Evolutionary conservation across 2,329 filamentous ascomycete species (phyloP), one percentile per base, ranked within the genome.

Genomic region (Epichloe bromicola): DNA sequence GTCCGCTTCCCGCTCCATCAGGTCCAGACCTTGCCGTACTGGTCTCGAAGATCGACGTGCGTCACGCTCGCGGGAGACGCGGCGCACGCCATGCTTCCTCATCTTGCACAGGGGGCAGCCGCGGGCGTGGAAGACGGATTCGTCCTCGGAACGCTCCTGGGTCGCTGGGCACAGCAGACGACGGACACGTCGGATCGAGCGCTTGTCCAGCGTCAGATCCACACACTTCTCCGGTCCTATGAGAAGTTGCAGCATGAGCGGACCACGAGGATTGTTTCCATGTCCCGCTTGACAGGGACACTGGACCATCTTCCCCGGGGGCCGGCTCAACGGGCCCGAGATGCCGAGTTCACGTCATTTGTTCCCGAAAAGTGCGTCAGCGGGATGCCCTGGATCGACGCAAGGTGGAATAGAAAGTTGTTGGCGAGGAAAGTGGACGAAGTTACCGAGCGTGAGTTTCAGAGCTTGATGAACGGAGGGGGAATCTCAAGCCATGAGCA

Each of bases 71-170:
- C 52, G 12, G 56, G 57, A 2, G 57, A 58, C 20, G 55, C 57
- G 3, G 54, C 54, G 1, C 57, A 59, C 51, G 53, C 60, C 4
- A 59, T 56, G 20, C 48, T 57, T 1, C 60, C 61, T 0, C 58
- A 61, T 44, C 57, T 61, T 19, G 58, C 54, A 3, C 61, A 63
- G 38, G 60, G 60, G 1, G 60, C 57, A 4, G 61, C 61, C 26
- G 57, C 58, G 53, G 57, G 56, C 3, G 54, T 59, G 37, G 59
- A 62, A 30, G 60, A 63, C 34, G 60, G 55, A 2, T 54, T 57
- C 14, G 46, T 60, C 2, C 49, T 63, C 3, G 58, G 54, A 11
- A 55, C 53, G 0, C 55, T 63, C 7, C 79, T 43, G 7, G 52
- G 56, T 7, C 48, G 53, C 17, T 38, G 53, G 7, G 36, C 42